phyloP scores from a whole-genome alignment of 148 eudicot genomes.

The Spergularia marina region DNA sequence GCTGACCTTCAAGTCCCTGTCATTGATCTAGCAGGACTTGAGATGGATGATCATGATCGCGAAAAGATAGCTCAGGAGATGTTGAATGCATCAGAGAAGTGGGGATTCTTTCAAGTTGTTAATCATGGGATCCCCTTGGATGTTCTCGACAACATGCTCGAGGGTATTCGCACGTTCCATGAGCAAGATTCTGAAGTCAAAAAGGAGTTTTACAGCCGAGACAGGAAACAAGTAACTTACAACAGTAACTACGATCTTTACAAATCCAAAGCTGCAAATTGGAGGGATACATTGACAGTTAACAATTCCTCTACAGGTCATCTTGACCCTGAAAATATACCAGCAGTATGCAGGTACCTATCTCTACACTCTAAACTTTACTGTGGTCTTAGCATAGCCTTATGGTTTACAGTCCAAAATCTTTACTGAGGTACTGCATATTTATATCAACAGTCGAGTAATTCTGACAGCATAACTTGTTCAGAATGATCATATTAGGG shows the following conservation, averaged over 20 bases:
- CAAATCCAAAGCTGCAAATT: slow-evolving; percentile 26
- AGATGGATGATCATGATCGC: not conserved
- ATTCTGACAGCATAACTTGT: too few relatives aligned
- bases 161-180: slow-evolving; percentile 34
- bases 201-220: slow-evolving; percentile 35
- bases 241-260: slow-evolving; percentile 11
- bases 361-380: too few relatives aligned
- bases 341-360: slow-evolving; percentile 38
- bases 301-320: slow-evolving; percentile 24
- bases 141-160: slow-evolving; percentile 33
- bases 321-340: slow-evolving; percentile 33
- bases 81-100: slow-evolving; percentile 33
- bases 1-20: slow-evolving; percentile 27
- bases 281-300: slow-evolving; percentile 38
- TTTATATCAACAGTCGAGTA: too few relatives aligned
- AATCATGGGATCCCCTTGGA: slow-evolving; percentile 39
- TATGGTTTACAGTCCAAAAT: too few relatives aligned
- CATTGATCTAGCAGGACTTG: slow-evolving; percentile 31
- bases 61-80: slow-evolving; percentile 7
- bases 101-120: slow-evolving; percentile 48
- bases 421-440: too few relatives aligned
- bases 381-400: too few relatives aligned
- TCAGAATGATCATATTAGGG: too few relatives aligned
- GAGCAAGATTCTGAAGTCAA: slow-evolving; percentile 41
- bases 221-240: slow-evolving; percentile 9